Percentiles rank a stretch among this genome's conserved stretches.
Conservation (phyloP, 1,284 basidiomycete species). For the Ganoderma lingzhi region DNA sequence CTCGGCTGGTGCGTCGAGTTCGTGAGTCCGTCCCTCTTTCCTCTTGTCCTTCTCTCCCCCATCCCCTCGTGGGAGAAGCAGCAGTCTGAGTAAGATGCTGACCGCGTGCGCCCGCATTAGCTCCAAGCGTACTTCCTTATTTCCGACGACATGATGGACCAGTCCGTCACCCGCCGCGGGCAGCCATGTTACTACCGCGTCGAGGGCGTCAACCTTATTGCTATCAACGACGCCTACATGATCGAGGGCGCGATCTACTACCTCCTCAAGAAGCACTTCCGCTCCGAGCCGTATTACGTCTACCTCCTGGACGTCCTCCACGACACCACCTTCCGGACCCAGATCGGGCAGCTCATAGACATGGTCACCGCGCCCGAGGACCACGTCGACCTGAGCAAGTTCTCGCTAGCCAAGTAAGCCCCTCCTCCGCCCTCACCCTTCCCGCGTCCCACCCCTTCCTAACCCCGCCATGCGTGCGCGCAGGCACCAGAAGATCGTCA, state of each 20-base stretch:
- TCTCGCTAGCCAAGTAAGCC: constrained; percentile 83
- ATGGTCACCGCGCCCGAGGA: constrained; percentile 96
- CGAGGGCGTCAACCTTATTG: constrained; percentile 83
- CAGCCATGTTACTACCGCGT: constrained; percentile 97
- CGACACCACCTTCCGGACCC: constrained; percentile 94
- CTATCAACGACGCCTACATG: constrained; percentile 99
- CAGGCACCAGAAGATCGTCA: constrained; percentile 93
- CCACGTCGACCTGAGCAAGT: constrained; percentile 86
- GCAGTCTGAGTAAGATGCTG: not conserved
- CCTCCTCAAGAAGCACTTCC: constrained; percentile 91
- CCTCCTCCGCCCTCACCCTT: constrained; percentile 29
- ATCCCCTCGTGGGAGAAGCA: no score
- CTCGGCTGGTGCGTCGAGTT: constrained; percentile 98
- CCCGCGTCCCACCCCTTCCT: not conserved
- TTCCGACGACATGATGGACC: constrained; percentile 98
- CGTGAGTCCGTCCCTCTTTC: constrained; percentile 54
- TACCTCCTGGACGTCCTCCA: constrained; percentile 93
- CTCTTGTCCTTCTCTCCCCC: no score
- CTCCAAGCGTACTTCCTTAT: constrained; percentile 99
- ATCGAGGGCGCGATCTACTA: constrained; percentile 95
- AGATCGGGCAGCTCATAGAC: constrained; percentile 96
- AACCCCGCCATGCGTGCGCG: constrained; percentile 7
- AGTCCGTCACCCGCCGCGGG: constrained; percentile 90
- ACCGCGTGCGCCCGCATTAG: constrained; percentile 49
- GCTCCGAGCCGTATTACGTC: constrained; percentile 83